A percentile compares a stretch with the other conserved stretches of the same genome.
Conservation (phyloP, 2,329 filamentous ascomycete species). For the Sporothrix mexicana region DNA sequence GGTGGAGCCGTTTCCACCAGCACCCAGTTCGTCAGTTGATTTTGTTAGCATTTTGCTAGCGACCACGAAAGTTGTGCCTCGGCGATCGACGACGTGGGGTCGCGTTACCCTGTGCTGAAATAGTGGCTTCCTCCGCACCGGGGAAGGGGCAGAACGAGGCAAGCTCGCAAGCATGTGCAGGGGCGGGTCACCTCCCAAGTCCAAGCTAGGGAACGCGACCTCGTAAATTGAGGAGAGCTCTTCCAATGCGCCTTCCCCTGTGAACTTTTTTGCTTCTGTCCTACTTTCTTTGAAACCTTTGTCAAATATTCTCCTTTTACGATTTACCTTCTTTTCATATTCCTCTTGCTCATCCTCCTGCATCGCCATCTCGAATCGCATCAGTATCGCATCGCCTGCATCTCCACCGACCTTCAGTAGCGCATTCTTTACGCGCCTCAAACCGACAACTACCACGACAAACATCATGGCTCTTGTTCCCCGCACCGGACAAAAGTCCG, state of each 20-base stretch:
- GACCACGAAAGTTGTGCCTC: constrained; percentile 12
- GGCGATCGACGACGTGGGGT: constrained; percentile 6
- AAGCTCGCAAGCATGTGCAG: constrained; percentile 11
- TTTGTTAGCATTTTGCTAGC: not conserved
- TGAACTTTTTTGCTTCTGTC: not conserved
- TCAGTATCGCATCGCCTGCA: too few species aligned
- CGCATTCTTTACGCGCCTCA: not conserved
- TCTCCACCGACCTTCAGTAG: not conserved
- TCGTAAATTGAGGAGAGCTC: not conserved
- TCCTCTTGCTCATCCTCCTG: not conserved
- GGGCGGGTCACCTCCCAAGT: not conserved
- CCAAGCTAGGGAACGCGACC: not conserved
- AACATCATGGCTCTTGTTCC: constrained; percentile 22
- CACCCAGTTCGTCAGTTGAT: not conserved
- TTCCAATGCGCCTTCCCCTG: constrained; percentile 1
- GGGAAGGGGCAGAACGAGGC: not conserved
- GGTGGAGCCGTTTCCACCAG: not conserved
- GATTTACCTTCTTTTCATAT: not conserved
- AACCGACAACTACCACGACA: not conserved
- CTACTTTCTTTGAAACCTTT: not conserved
- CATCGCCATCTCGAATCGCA: not conserved
- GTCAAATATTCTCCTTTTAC: not conserved
- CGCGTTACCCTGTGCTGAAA: too few species aligned
- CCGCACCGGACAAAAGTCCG: constrained; percentile 48
- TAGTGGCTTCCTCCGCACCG: not conserved